Conservation (phyloP, 2,329 filamentous ascomycete genomes). For the Mollisiaceae sp. region DNA sequence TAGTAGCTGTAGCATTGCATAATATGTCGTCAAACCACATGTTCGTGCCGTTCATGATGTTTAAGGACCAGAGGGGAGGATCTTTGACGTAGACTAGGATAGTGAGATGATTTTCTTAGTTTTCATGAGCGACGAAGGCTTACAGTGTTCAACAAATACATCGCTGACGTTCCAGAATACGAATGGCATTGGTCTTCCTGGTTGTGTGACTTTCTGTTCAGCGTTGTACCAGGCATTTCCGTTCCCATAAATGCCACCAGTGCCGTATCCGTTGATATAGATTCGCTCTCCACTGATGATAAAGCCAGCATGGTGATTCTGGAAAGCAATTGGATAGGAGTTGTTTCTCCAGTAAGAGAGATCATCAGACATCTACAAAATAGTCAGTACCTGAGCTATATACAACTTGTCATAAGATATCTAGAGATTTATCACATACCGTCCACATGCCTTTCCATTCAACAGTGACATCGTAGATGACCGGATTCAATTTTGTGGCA, state of each 20-base stretch:
- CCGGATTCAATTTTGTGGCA: slow-evolving; percentile 53
- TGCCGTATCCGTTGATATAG: slow-evolving; percentile 55
- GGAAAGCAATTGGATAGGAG: slow-evolving; percentile 57
- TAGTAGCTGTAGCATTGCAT: slow-evolving; percentile 54
- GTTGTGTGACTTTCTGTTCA: slow-evolving; percentile 52
- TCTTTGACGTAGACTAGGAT: slow-evolving; percentile 51
- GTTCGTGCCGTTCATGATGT: slow-evolving; percentile 62
- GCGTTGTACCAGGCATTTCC: slow-evolving; percentile 59
- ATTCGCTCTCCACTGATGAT: slow-evolving; percentile 56
- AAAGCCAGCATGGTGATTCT: slow-evolving; percentile 61
- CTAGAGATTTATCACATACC: slow-evolving; percentile 38
- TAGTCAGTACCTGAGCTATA: background rate
- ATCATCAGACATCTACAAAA: slow-evolving; percentile 48
- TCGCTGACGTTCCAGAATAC: slow-evolving; percentile 63
- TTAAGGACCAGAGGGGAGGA: slow-evolving; percentile 58
- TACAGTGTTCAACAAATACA: slow-evolving; percentile 55
- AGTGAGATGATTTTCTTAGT: background rate
- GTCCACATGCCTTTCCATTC: slow-evolving; percentile 59
- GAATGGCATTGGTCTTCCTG: slow-evolving; percentile 61
- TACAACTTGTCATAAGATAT: background rate
- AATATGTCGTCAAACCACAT: slow-evolving; percentile 57
- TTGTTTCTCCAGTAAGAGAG: slow-evolving; percentile 60
- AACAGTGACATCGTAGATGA: slow-evolving; percentile 54
- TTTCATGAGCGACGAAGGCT: slow-evolving; percentile 9
- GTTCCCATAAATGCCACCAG: slow-evolving; percentile 59